These are phyloP conservation scores for Clonostachys sp. DNA, from an alignment of 2,329 filamentous ascomycete genomes.

Conservation along the genomic window DNA sequence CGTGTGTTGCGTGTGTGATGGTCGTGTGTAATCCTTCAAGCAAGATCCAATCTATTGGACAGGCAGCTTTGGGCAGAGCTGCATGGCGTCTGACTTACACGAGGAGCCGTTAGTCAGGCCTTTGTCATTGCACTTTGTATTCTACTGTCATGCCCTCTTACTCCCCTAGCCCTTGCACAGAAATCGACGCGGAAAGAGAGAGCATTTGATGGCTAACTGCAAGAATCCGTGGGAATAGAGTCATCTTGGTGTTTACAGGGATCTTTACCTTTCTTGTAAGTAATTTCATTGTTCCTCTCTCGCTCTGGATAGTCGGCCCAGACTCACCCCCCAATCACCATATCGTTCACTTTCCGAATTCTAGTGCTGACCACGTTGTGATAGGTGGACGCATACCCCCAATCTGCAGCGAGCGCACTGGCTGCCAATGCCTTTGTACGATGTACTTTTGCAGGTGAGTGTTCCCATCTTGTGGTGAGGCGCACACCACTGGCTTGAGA, in stretches of 20 bases:
- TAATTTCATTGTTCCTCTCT: background rate
- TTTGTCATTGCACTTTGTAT: background rate
- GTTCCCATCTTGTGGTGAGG: background rate
- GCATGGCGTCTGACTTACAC: too few relatives aligned
- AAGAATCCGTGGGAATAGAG: constrained; percentile 35
- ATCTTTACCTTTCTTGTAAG: constrained; percentile 82
- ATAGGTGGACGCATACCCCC: constrained; percentile 69
- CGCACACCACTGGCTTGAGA: background rate
- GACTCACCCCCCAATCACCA: too few relatives aligned
- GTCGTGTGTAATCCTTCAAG: too few relatives aligned
- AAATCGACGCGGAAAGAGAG: background rate
- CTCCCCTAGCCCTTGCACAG: background rate
- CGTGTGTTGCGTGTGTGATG: too few relatives aligned
- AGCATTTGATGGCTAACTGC: background rate
- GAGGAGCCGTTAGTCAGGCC: too few relatives aligned
- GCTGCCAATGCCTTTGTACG: constrained; percentile 81
- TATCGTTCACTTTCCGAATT: too few relatives aligned
- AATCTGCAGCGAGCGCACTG: constrained; percentile 72
- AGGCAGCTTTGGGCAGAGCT: too few relatives aligned
- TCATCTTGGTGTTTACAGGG: constrained; percentile 74
- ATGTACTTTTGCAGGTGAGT: constrained; percentile 63
- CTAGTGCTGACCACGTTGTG: background rate
- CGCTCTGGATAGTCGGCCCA: background rate
- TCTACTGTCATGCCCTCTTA: background rate
- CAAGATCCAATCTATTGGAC: too few relatives aligned